Base-by-base conservation (phyloP, 176 grass and related monocot species). In the Echinochloa phyllopogon region DNA sequence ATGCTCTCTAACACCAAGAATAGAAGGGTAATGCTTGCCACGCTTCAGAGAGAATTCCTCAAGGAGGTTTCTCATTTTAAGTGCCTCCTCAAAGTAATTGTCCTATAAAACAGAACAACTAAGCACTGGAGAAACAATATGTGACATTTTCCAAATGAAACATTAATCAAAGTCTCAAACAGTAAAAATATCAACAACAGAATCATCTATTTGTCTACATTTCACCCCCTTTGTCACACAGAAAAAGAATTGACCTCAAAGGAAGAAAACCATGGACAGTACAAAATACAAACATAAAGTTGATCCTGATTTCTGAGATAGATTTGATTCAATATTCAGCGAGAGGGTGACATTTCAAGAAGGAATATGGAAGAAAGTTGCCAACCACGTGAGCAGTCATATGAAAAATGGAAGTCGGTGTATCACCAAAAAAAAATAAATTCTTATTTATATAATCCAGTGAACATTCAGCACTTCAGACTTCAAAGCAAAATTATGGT, bases 11-110 rank as follows among this genome's bases (percentile, higher is more conserved):
- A 97, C 92, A 75, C 95, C 95, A 78, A 97, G 88, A 88, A 97
- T 97, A 59, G 92, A 93, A 78, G 91, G 90, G 24, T 89, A 88
- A 83, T 88, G 91, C 63, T 89, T 80, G 74, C 92, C 92, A 91
- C 89, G 88, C 80, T 91, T 49, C 71, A 17, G 48, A 85, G 75
- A 84, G 65, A 97, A 97, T 70, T 97, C 95, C 90, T 97, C 95
- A 72, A 97, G 95, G 78, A 97, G 88, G 56, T 97, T 97, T 84
- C 95, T 92, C 92, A 97, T 94, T 87, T 94, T 97, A 53, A 97
- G 92, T 57, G 95, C 95, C 82, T 97, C 95, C 82, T 97, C 95
- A 4, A 97, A 97, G 79, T 97, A 97, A 59, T 97, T 97, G 49
- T 97, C 95, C 95, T 97, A 93, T 27, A 75, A 79, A 83, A 39